These are phyloP conservation scores for Xylaria digitata DNA, from an alignment of 2,329 filamentous ascomycete genomes.

Conservation along the genomic window DNA sequence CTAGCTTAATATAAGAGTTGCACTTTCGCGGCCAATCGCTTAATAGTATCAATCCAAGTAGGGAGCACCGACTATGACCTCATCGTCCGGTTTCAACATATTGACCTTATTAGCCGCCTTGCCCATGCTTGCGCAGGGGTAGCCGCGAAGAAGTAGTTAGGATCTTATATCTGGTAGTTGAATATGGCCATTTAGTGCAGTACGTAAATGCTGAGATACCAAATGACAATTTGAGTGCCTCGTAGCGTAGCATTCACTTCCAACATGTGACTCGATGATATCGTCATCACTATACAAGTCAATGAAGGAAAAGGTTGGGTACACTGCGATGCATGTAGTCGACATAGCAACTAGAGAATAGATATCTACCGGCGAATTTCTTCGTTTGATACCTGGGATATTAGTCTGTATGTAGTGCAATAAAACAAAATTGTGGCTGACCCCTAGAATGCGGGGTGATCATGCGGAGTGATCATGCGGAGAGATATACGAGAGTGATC, in stretches of 20 bases:
- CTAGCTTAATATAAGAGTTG: conserved; percentile 34
- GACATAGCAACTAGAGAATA: conserved; percentile 2
- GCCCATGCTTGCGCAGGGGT: conserved; percentile 49
- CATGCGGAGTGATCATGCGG: conserved; percentile 23
- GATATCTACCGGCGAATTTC: not conserved
- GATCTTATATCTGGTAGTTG: conserved; percentile 51
- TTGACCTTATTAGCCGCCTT: conserved; percentile 51
- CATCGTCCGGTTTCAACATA: too few relatives aligned
- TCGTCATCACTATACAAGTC: not conserved
- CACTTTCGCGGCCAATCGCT: conserved; percentile 30
- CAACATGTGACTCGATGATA: not conserved
- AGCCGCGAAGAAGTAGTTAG: conserved; percentile 53
- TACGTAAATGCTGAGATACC: conserved; percentile 30
- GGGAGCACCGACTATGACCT: conserved; percentile 55
- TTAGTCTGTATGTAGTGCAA: not conserved
- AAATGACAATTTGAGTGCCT: conserved; percentile 2
- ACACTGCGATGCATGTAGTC: not conserved
- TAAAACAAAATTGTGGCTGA: not conserved
- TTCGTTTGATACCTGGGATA: not conserved
- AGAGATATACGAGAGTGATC: not conserved
- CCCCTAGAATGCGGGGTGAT: conserved; percentile 21
- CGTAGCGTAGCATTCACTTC: conserved; percentile 1
- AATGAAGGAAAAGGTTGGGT: not conserved
- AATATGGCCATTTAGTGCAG: conserved; percentile 38
- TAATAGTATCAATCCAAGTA: conserved; percentile 73